phyloP scores from a whole-genome alignment of 495 filamentous ascomycete genomes.

The Hypoxylon crocopeplum region DNA sequence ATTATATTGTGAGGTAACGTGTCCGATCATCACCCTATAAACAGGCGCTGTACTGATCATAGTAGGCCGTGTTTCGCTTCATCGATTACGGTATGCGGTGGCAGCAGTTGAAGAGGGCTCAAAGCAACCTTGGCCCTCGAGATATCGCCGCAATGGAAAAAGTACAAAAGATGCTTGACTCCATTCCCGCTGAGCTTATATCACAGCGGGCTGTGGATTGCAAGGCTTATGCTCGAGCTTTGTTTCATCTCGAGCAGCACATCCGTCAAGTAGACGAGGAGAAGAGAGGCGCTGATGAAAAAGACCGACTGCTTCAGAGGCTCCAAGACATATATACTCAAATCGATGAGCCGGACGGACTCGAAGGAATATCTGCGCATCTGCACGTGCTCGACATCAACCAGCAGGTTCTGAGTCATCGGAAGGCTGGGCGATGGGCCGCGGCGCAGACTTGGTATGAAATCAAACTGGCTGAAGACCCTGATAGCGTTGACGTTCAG shows the following conservation, averaged over 20 bases:
- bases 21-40: neutral
- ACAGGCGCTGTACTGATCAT: neutral
- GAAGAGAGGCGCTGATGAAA: slow-evolving; percentile 46
- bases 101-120: slow-evolving; percentile 76
- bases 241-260: slow-evolving; percentile 94
- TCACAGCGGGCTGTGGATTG: slow-evolving; percentile 87
- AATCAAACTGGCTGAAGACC: slow-evolving; percentile 77
- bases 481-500: slow-evolving; percentile 77
- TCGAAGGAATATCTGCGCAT: slow-evolving; percentile 90
- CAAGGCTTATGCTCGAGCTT: slow-evolving; percentile 86
- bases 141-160: slow-evolving; percentile 44
- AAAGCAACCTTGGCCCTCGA: slow-evolving; percentile 41
- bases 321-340: slow-evolving; percentile 93
- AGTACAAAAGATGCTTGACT: slow-evolving; percentile 56
- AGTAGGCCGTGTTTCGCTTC: slow-evolving; percentile 83
- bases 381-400: slow-evolving; percentile 82
- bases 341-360: slow-evolving; percentile 96
- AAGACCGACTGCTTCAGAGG: slow-evolving; percentile 69
- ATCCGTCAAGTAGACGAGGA: slow-evolving; percentile 60
- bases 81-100: slow-evolving; percentile 91
- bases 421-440: slow-evolving; percentile 95
- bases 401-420: slow-evolving; percentile 89
- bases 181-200: slow-evolving; percentile 84
- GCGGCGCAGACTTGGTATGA: slow-evolving; percentile 98
- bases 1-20: slow-evolving; percentile 78